Percentiles rank a stretch among this genome's conserved stretches.
Evolutionary conservation across 2,329 filamentous ascomycete species (phyloP).

Genomic region (Pseudocercospora macadamiae): DNA sequence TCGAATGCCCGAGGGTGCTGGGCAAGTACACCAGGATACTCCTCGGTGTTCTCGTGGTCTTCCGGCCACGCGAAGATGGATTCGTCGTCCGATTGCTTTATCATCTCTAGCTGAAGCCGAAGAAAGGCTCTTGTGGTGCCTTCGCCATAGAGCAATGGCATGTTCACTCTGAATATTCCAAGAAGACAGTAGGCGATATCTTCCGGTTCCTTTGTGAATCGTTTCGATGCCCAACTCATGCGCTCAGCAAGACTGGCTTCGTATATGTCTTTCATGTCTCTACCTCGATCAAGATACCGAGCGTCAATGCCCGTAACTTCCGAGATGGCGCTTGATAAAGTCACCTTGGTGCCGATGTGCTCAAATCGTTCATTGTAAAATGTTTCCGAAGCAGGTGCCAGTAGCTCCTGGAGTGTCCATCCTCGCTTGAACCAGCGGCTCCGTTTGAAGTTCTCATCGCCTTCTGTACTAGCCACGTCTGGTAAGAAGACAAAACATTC

Average conservation of each 20-base stretch:
- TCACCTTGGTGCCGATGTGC: not conserved
- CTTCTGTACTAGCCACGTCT: slow-evolving; percentile 1
- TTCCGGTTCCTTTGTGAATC: slow-evolving; percentile 34
- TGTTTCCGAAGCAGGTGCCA: not conserved
- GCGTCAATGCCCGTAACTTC: slow-evolving; percentile 12
- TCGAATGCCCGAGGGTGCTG: not conserved
- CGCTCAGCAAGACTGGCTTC: slow-evolving; percentile 13
- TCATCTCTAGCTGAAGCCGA: slow-evolving; percentile 15
- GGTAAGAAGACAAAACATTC: slow-evolving; percentile 24
- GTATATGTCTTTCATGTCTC: not conserved
- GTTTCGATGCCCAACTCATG: slow-evolving; percentile 22
- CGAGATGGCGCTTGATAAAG: not conserved
- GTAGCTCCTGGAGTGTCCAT: slow-evolving; percentile 9
- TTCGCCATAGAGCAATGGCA: slow-evolving; percentile 31
- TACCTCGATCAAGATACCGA: not conserved
- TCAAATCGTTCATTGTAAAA: slow-evolving; percentile 4
- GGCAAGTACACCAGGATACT: not conserved
- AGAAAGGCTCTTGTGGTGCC: slow-evolving; percentile 13
- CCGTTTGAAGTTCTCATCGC: not conserved
- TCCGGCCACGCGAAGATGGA: slow-evolving; percentile 10
- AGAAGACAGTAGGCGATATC: slow-evolving; percentile 52
- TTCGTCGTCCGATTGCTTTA: slow-evolving; percentile 5
- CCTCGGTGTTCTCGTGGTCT: not conserved
- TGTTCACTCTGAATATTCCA: slow-evolving; percentile 50
- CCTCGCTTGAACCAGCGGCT: not conserved